Base-by-base conservation (phyloP, 2,329 filamentous ascomycete species). In the Herpotrichia juniperi region DNA sequence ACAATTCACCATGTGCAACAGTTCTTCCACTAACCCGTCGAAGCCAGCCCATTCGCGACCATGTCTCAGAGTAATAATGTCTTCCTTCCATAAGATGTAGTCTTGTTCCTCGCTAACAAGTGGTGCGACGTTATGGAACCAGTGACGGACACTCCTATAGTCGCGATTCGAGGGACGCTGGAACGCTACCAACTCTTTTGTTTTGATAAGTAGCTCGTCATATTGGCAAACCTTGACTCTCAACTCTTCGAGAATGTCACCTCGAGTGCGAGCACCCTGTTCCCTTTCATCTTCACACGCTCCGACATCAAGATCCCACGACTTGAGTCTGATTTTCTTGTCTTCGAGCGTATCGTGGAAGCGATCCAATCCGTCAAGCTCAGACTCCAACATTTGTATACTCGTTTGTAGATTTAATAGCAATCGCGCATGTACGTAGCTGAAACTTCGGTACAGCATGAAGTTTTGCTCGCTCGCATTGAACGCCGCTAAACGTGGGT, bases 41-140 rank as follows among this genome's bases (percentile, higher is more conserved):
- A 73, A 72, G 11, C 54, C 57, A n/a, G 67, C 64, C 51, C 66
- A 62, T 48, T 73, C 70, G 17, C 69, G 56, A 7, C 69, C 69
- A 22, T 50, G 40, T 4, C 62, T 47, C 1, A 73, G 54, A 4
- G 66, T 66, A 2, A 71, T 44, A 19, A 73, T 56, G 45, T 73
- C 69, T 49, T 73, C 68, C 49, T 65, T 68, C 22, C 53, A 55
- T 24, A 46, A 50, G 30, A 73, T 66, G 51, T 59, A 72, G 1
- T 50, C 42, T 40, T 59, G 42, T 16, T 61, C 56, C 42, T 67
- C 61, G 8, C 51, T 31, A 9, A 62, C 53, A 1, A 72, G 46
- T 1, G 68, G 66, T 14, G 50, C 34, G 3, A 53, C 21, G 12
- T 55, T 59, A 9, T 42, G 32, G 45, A 72, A 57, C 59, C 62